These are phyloP conservation scores for Backusella mclennaniae DNA, from an alignment of 192 early-diverging fungal genomes.

Conservation along the genomic window DNA sequence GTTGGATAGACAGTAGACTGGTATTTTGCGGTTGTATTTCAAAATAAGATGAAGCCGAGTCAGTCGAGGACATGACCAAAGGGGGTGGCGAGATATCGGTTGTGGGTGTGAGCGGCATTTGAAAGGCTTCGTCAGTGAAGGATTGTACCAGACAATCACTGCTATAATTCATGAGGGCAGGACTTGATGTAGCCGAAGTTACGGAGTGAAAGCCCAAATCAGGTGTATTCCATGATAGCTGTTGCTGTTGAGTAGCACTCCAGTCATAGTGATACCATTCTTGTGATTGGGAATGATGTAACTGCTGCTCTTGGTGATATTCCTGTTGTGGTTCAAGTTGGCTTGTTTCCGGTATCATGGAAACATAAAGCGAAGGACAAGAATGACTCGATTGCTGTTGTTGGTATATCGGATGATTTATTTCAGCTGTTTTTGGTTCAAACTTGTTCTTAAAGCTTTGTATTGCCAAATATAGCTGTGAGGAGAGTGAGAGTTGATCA, in stretches of 20 bases:
- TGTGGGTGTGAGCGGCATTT: slow-evolving; percentile 1
- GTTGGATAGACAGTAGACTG: neutral
- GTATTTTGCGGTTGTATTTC: neutral
- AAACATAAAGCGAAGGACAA: slow-evolving; percentile 3
- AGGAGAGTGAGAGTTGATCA: slow-evolving; percentile 7
- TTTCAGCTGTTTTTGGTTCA: neutral
- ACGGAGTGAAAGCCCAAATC: neutral
- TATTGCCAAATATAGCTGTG: neutral
- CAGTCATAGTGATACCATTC: slow-evolving; percentile 4
- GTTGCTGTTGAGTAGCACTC: neutral
- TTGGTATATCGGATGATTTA: neutral
- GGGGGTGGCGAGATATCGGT: neutral
- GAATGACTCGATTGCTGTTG: neutral
- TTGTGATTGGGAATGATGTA: slow-evolving; percentile 5
- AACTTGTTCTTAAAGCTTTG: neutral
- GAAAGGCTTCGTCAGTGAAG: neutral
- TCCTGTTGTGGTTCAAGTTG: neutral
- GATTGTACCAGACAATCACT: slow-evolving; percentile 9
- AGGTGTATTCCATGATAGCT: neutral
- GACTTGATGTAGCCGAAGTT: neutral
- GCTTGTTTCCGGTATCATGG: neutral
- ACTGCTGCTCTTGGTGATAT: neutral
- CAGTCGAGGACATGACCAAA: neutral
- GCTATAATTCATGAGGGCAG: neutral
- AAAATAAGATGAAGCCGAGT: neutral